Percentiles rank a stretch among this genome's conserved stretches.
Evolutionary conservation across 176 grass and related monocot species (phyloP).

Genomic region (Ampelocalamus luodianensis): DNA sequence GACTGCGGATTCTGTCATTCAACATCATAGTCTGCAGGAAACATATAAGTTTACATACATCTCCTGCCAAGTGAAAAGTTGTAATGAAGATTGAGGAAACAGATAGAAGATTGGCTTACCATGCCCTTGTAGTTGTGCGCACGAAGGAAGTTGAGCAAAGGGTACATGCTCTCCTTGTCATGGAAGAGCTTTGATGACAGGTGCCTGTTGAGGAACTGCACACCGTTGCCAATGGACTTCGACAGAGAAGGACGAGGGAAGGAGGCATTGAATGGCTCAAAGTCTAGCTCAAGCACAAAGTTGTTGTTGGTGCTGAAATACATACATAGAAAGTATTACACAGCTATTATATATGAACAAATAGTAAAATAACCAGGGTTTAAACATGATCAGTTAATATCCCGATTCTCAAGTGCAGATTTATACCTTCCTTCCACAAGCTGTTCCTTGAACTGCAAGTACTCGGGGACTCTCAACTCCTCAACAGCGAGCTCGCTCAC

Average conservation of each 20-base stretch:
- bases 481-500: constrained; percentile 90
- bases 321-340: not conserved
- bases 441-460: constrained; percentile 98
- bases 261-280: constrained; percentile 97
- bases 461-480: constrained; percentile 87
- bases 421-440: constrained; percentile 79
- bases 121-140: constrained; percentile 99
- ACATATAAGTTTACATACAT: constrained; percentile 1
- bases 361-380: not conserved
- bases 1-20: constrained; percentile 95
- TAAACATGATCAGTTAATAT: not conserved
- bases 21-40: constrained; percentile 91
- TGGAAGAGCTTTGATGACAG: constrained; percentile 96
- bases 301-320: constrained; percentile 58
- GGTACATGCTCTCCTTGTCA: constrained; percentile 96
- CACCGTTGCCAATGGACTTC: constrained; percentile 97
- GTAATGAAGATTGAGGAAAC: not conserved
- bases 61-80: not conserved
- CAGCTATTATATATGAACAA: not conserved
- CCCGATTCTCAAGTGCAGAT: not conserved
- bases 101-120: constrained; percentile 50
- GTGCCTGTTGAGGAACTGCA: constrained; percentile 99
- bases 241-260: constrained; percentile 92
- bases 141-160: constrained; percentile 92
- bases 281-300: constrained; percentile 92